phyloP scores from a whole-genome alignment of 441 rosid species.

The Hura crepitans region DNA sequence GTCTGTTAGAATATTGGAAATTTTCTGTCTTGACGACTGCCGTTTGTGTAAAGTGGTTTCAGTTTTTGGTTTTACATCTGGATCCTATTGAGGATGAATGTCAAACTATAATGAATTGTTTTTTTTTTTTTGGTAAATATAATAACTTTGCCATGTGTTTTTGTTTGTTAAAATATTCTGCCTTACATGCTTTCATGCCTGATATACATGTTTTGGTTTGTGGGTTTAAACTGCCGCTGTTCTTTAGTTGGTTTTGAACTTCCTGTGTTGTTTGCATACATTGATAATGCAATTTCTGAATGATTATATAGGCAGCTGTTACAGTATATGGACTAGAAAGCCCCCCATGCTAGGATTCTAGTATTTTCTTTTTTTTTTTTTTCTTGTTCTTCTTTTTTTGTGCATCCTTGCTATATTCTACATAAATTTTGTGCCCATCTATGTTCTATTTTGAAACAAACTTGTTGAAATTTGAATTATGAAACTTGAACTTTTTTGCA shows the following conservation, averaged over 20 bases:
- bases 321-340: not conserved
- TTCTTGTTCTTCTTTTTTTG: too few species aligned
- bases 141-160: not conserved
- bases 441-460: not conserved
- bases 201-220: not conserved
- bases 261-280: not conserved
- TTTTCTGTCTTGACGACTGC: not conserved
- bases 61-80: not conserved
- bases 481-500: not conserved
- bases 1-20: not conserved
- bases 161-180: not conserved
- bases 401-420: not conserved
- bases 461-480: not conserved
- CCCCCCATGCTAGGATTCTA: not conserved
- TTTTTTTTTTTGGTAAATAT: not conserved
- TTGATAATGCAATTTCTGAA: not conserved
- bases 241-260: not conserved
- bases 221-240: not conserved
- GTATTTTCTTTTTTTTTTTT: too few species aligned
- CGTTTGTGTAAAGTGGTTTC: not conserved
- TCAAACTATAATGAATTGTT: not conserved
- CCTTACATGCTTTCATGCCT: not conserved
- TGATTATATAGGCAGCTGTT: not conserved
- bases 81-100: not conserved
- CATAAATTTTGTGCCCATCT: not conserved